Conservation (phyloP, 2,329 filamentous ascomycete species). For the Nemania sp. region DNA sequence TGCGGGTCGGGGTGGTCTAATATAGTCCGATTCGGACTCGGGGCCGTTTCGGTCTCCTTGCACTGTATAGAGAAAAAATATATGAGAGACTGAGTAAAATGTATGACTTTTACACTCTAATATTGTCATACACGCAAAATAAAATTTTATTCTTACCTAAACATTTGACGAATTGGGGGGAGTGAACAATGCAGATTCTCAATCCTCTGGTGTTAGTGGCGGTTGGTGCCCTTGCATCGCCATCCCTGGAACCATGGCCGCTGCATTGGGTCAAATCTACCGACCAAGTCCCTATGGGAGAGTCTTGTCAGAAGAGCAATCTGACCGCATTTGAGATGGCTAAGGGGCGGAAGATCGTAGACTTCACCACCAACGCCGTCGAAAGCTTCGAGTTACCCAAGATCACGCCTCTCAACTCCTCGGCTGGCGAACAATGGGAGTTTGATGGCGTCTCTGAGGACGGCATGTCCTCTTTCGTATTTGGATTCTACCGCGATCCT, state of each 20-base stretch:
- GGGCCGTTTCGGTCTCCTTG: background rate
- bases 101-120: background rate
- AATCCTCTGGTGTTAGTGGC: background rate
- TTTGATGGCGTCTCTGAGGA: constrained; percentile 36
- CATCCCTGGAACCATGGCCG: background rate
- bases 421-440: constrained; percentile 39
- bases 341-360: constrained; percentile 13
- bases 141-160: background rate
- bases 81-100: background rate
- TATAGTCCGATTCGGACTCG: background rate
- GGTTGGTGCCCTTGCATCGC: background rate
- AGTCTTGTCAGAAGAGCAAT: constrained; percentile 13
- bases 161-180: background rate
- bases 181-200: background rate
- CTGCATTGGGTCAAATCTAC: no score
- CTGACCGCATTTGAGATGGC: constrained; percentile 21
- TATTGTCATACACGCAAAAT: no score
- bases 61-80: background rate
- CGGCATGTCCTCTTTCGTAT: constrained; percentile 30
- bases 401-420: constrained; percentile 33
- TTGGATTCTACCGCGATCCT: constrained; percentile 39
- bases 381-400: constrained; percentile 20
- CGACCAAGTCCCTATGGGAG: background rate
- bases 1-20: background rate
- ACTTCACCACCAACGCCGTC: background rate